phyloP scores from a whole-genome alignment of 139 green algal species.

The Chlamydomonas sp. region DNA sequence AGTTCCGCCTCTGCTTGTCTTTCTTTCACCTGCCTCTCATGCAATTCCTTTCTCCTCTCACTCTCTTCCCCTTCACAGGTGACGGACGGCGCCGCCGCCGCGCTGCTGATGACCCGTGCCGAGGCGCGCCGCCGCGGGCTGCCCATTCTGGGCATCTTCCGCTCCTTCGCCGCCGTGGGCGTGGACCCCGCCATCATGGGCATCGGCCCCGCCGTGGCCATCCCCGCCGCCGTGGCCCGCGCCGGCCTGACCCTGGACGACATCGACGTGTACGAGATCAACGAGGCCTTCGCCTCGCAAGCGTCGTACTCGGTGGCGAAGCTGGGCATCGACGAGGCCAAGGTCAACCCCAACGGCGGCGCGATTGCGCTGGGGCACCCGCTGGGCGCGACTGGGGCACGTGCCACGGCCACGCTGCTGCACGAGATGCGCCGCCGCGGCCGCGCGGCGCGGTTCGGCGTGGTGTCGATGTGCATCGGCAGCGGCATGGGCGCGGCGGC shows the following conservation, averaged over 20 bases:
- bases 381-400: conserved; percentile 87
- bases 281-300: conserved; percentile 96
- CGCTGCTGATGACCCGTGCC: conserved; percentile 93
- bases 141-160: conserved; percentile 94
- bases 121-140: conserved; percentile 87
- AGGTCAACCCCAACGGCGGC: conserved; percentile 98
- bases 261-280: conserved; percentile 98
- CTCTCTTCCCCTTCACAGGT: conserved; percentile 63
- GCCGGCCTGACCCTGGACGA: conserved; percentile 89
- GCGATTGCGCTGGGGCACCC: conserved; percentile 98
- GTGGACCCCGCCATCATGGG: conserved; percentile 98
- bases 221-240: conserved; percentile 87
- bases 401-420: conserved; percentile 93
- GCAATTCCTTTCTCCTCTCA: no score
- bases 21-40: no score
- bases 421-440: conserved; percentile 94
- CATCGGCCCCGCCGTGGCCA: conserved; percentile 95
- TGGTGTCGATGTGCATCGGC: conserved; percentile 99
- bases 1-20: no score
- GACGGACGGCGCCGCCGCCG: conserved; percentile 92
- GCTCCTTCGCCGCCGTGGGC: conserved; percentile 77
- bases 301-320: conserved; percentile 88
- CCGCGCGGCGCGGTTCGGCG: conserved; percentile 86
- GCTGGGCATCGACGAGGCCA: conserved; percentile 87
- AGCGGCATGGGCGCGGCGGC: conserved; percentile 93